These are phyloP conservation scores for Davidsoniella australis DNA, from an alignment of 2,329 filamentous ascomycete genomes.

Conservation along the genomic window DNA sequence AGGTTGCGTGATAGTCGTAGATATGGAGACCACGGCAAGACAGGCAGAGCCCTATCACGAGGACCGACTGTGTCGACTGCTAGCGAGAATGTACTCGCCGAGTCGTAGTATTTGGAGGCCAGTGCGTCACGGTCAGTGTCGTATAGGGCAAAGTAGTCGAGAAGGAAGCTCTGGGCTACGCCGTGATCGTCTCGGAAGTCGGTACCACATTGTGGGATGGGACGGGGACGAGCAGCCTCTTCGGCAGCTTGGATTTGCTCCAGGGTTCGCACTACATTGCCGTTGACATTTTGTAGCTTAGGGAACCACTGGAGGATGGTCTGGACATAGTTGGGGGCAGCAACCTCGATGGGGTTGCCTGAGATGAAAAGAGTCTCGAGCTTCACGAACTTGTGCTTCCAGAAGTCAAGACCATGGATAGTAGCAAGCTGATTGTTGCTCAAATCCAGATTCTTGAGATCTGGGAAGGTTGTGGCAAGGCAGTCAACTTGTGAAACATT, in stretches of 20 bases:
- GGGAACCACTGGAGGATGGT: slow-evolving; percentile 73
- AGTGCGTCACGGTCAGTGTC: slow-evolving; percentile 53
- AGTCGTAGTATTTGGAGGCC: slow-evolving; percentile 55
- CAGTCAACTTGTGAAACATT: slow-evolving; percentile 56
- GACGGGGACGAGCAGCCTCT: slow-evolving; percentile 31
- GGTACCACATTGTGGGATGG: slow-evolving; percentile 45
- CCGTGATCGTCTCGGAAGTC: slow-evolving; percentile 58
- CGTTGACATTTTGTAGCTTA: slow-evolving; percentile 60
- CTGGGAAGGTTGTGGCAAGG: slow-evolving; percentile 64
- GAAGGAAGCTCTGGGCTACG: slow-evolving; percentile 60
- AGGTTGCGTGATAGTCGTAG: slow-evolving; percentile 67
- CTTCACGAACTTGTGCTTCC: slow-evolving; percentile 62
- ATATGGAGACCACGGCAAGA: slow-evolving; percentile 54
- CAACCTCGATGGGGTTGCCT: slow-evolving; percentile 54
- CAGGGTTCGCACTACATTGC: slow-evolving; percentile 52
- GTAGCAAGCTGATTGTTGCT: slow-evolving; percentile 65
- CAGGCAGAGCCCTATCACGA: slow-evolving; percentile 28
- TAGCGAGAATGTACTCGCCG: slow-evolving; percentile 56
- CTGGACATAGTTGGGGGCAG: slow-evolving; percentile 41
- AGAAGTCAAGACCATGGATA: slow-evolving; percentile 50
- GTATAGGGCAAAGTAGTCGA: slow-evolving; percentile 56
- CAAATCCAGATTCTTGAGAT: slow-evolving; percentile 75
- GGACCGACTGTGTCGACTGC: slow-evolving; percentile 47
- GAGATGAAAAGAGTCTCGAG: slow-evolving; percentile 68
- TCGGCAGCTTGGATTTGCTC: slow-evolving; percentile 46